phyloP scores from a whole-genome alignment of 1,284 basidiomycete species.

The Ceratobasidium sp. region DNA sequence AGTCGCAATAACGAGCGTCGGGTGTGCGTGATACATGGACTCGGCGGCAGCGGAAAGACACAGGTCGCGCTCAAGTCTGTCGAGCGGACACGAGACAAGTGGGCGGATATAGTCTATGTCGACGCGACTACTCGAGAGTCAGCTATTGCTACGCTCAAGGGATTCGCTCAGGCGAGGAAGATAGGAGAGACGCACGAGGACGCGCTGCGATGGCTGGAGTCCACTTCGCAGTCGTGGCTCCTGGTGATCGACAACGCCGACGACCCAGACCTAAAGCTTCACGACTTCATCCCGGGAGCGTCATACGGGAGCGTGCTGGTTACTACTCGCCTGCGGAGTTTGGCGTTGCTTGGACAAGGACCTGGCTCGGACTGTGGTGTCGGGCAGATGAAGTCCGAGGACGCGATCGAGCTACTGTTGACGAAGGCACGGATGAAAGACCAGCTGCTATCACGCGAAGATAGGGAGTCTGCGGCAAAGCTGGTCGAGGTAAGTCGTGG shows the following conservation, averaged over 20 bases:
- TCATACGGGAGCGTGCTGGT: constrained; percentile 23
- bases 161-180: not conserved
- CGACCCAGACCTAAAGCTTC: too few species aligned
- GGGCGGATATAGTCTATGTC: too few species aligned
- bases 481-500: constrained; percentile 1
- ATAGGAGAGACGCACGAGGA: not conserved
- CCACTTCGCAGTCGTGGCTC: constrained; percentile 1
- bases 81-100: too few species aligned
- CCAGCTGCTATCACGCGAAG: not conserved
- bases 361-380: not conserved
- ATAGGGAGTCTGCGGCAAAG: not conserved
- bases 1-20: too few species aligned
- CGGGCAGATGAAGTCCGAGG: constrained; percentile 4
- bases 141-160: not conserved
- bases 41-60: too few species aligned
- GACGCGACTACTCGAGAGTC: not conserved
- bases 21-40: too few species aligned
- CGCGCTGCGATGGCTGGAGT: not conserved
- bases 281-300: constrained; percentile 1
- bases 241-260: constrained; percentile 2
- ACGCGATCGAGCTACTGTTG: constrained; percentile 21
- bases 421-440: not conserved
- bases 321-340: constrained; percentile 24
- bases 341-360: not conserved
- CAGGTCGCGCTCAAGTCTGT: too few species aligned